Conservation (phyloP, 257 asterid genomes). For the Nicotiana knightiana region DNA sequence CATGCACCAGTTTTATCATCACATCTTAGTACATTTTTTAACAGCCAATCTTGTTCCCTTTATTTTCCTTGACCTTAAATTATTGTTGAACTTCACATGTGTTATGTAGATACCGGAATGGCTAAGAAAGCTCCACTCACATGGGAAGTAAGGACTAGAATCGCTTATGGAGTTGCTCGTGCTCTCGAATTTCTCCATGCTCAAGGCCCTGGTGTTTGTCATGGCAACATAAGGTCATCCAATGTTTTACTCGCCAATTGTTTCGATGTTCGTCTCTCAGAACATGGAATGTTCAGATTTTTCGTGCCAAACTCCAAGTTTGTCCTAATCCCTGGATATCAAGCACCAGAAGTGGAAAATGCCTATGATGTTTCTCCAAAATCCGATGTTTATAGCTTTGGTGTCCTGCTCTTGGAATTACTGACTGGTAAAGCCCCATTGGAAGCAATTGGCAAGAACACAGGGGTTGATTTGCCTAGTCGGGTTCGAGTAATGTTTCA, state of each 20-base stretch:
- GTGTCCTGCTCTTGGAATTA: conserved; percentile 29
- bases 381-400: conserved; percentile 35
- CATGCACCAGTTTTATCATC: neutral
- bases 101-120: conserved; percentile 7
- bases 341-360: conserved; percentile 27
- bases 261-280: conserved; percentile 16
- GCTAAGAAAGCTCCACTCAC: neutral
- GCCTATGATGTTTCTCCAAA: conserved; percentile 16
- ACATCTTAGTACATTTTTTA: neutral
- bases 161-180: conserved; percentile 33
- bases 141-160: conserved; percentile 24
- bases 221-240: conserved; percentile 34
- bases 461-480: conserved; percentile 14
- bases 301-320: neutral
- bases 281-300: conserved; percentile 17
- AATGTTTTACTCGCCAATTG: conserved; percentile 22
- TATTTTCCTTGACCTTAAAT: neutral
- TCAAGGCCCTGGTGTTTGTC: conserved; percentile 18
- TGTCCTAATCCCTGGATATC: neutral
- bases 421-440: conserved; percentile 10
- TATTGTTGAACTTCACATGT: neutral
- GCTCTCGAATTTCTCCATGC: conserved; percentile 32
- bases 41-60: neutral
- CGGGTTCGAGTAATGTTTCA: conserved; percentile 20
- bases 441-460: conserved; percentile 9